phyloP scores from a whole-genome alignment of 768 basidiomycete genomes.

The Amanita inopinata region DNA sequence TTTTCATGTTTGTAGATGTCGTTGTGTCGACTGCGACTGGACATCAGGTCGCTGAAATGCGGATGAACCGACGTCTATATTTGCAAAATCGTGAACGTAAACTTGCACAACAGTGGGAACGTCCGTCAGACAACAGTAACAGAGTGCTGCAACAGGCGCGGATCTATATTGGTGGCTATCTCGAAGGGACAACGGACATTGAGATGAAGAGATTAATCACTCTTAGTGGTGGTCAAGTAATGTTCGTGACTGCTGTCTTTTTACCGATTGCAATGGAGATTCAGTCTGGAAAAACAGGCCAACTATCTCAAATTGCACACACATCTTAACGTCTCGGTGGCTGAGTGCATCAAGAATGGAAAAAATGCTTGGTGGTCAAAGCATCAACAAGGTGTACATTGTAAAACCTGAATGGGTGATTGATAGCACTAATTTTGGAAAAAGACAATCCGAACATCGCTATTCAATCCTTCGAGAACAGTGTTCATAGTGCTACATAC shows the following conservation, averaged over 20 bases:
- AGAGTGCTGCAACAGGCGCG: slow-evolving; percentile 35
- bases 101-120: slow-evolving; percentile 22
- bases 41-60: slow-evolving; percentile 53
- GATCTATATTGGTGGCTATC: slow-evolving; percentile 65
- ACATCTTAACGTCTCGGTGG: slow-evolving; percentile 67
- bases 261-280: background rate
- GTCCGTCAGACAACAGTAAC: slow-evolving; percentile 11
- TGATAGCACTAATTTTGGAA: slow-evolving; percentile 56
- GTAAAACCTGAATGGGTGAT: slow-evolving; percentile 71
- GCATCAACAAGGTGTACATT: slow-evolving; percentile 41
- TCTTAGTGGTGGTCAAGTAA: slow-evolving; percentile 54
- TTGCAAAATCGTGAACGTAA: slow-evolving; percentile 37
- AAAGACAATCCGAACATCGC: slow-evolving; percentile 46
- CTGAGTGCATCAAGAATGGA: slow-evolving; percentile 68
- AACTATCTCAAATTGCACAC: slow-evolving; percentile 57
- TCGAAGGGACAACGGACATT: slow-evolving; percentile 64
- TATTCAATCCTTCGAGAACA: slow-evolving; percentile 43
- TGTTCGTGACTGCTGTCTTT: slow-evolving; percentile 35
- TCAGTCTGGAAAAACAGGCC: slow-evolving; percentile 25
- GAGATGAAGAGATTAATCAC: slow-evolving; percentile 65
- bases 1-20: slow-evolving; percentile 29
- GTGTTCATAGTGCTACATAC: slow-evolving; percentile 17
- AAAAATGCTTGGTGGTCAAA: slow-evolving; percentile 44
- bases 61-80: slow-evolving; percentile 26
- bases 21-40: slow-evolving; percentile 58